Conservation (phyloP, 306 rosid species). For the Trifolium repens region DNA sequence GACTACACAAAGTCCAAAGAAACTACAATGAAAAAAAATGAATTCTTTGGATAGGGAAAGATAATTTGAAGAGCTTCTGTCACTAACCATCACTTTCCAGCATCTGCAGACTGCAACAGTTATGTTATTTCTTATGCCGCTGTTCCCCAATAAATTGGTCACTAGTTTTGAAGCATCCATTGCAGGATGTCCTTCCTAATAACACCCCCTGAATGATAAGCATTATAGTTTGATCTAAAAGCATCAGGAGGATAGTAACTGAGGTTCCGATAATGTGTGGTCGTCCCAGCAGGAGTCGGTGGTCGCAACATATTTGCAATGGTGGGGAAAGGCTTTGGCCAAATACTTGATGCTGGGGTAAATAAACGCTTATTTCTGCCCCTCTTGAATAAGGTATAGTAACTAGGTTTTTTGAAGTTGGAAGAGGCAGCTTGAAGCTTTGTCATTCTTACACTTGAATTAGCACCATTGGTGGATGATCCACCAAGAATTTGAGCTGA, state of each 20-base stretch:
- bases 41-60: conserved; percentile 4
- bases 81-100: conserved; percentile 2
- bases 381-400: conserved; percentile 45
- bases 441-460: conserved; percentile 42
- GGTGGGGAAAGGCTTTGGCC: conserved; percentile 61
- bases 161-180: conserved; percentile 68
- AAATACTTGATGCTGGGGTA: conserved; percentile 45
- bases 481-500: conserved; percentile 75
- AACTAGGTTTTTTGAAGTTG: conserved; percentile 46
- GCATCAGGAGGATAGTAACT: conserved; percentile 36
- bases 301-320: conserved; percentile 64
- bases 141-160: conserved; percentile 14
- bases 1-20: too few species aligned
- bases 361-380: conserved; percentile 66
- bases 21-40: not conserved
- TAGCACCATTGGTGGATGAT: conserved; percentile 31
- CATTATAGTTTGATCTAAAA: conserved; percentile 42
- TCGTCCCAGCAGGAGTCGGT: conserved; percentile 56
- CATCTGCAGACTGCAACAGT: not conserved
- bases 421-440: conserved; percentile 46
- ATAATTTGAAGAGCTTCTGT: conserved; percentile 9
- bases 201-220: conserved; percentile 53
- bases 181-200: conserved; percentile 72
- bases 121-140: conserved; percentile 1
- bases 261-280: conserved; percentile 61